Evolutionary conservation across 2,329 filamentous ascomycete species (phyloP).

Genomic region (Mariannaea sp.): DNA sequence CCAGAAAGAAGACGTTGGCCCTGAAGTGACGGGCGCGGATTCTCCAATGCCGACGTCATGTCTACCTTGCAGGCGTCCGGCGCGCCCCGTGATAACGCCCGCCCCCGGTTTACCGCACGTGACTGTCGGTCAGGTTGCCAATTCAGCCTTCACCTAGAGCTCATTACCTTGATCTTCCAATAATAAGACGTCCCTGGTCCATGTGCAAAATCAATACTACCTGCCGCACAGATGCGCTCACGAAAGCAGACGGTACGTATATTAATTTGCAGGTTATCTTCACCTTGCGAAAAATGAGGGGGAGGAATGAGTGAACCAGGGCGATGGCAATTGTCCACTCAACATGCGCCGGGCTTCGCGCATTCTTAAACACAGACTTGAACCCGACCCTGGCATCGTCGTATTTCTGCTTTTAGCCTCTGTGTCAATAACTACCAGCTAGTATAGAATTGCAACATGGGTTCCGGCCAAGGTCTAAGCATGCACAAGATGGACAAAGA

Average conservation of each 20-base stretch:
- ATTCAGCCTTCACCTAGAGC: slow-evolving; percentile 1
- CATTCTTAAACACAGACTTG: slow-evolving; percentile 32
- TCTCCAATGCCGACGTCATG: slow-evolving; percentile 36
- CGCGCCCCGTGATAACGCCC: slow-evolving; percentile 32
- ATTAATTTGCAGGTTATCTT: background rate
- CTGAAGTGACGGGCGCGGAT: slow-evolving; percentile 49
- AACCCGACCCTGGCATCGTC: slow-evolving; percentile 15
- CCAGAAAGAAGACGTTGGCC: slow-evolving; percentile 52
- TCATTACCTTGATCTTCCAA: slow-evolving; percentile 3
- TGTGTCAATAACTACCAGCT: slow-evolving; percentile 24
- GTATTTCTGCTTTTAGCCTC: slow-evolving; percentile 18
- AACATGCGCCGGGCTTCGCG: slow-evolving; percentile 20
- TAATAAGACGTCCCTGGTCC: slow-evolving; percentile 6
- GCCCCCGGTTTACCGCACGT: slow-evolving; percentile 33
- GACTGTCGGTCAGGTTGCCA: slow-evolving; percentile 25
- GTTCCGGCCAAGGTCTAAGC: slow-evolving; percentile 27
- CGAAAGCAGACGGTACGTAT: background rate
- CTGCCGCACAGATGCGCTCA: background rate
- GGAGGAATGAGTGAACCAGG: background rate
- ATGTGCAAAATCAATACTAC: slow-evolving; percentile 6
- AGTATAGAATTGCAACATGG: slow-evolving; percentile 21
- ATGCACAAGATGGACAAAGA: slow-evolving; percentile 29
- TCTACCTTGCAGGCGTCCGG: slow-evolving; percentile 12
- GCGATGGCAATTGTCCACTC: no score
- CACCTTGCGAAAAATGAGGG: background rate